Base-by-base conservation (phyloP, 2,329 filamentous ascomycete species). In the Epichloe sp. region DNA sequence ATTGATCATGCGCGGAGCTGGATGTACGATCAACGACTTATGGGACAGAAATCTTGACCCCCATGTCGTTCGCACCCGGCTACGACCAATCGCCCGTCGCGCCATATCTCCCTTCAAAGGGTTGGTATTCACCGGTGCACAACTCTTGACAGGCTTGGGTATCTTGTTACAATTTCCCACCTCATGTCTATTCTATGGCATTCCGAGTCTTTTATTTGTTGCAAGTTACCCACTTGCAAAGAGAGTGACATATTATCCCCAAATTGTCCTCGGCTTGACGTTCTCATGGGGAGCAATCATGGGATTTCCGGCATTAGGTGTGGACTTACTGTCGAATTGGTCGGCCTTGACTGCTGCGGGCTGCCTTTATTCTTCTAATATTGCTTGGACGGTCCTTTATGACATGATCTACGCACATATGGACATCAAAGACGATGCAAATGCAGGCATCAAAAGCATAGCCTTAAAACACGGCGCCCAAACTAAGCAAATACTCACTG, bases 321-420 rank as follows among this genome's bases (percentile, higher is more conserved):
- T 93, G 37, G 86, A 90, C 56, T 65, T 93, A n/a, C 65, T 91
- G 12, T 69, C 77, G 5, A 78, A 85, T 56, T 69, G 69, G 21
- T 66, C 78, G 1, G 85, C 86, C 2, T 63, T 87, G 52, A 71
- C 75, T 4, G 81, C 85, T 1, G 85, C 86, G 1, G 79, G 74
- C 3, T 79, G 78, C 52, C 70, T 95, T 47, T 94, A 94, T 63
- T 70, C 77, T 11, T 88, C 85, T 43, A 93, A 89, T 59, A 74
- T 93, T 23, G 82, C 86, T 3, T 95, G 89, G 89, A 94, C 88
- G 0, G 77, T 94, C 26, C 69, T 94, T 40, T 95, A 94, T 65
- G 88, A 95, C 65, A 94, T 93, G 80, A 88, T 95, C 35, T 95
- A 95, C 65, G 88, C 88, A 14, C 88, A 94, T 64, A 91, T 93